Percentiles rank a stretch among this genome's conserved stretches.
phyloP scores from a whole-genome alignment of 2,329 filamentous ascomycete genomes.

The Cryphonectria radicalis region DNA sequence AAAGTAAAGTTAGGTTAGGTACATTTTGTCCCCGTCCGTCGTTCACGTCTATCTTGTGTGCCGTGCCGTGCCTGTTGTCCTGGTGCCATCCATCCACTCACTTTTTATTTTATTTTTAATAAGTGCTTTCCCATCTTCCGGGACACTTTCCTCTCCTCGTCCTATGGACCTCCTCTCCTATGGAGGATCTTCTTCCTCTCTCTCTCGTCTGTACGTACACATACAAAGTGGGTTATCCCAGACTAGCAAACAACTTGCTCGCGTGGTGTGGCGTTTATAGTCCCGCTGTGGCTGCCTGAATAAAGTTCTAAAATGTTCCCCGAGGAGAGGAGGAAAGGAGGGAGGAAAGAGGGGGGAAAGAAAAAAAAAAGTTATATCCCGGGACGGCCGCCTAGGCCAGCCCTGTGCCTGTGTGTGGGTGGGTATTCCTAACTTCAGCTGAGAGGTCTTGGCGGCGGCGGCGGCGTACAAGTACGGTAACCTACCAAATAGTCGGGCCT shows the following conservation, averaged over 20 bases:
- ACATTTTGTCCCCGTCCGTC: neutral
- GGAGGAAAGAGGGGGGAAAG: neutral
- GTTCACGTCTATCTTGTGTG: neutral
- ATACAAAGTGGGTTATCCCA: neutral
- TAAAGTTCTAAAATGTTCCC: neutral
- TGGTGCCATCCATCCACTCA: neutral
- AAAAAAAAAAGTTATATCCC: neutral
- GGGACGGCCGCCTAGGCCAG: slow-evolving; percentile 1
- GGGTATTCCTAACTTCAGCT: neutral
- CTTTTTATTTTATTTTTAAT: too few species aligned
- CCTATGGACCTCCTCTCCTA: neutral
- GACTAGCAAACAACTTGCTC: neutral
- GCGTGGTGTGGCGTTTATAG: neutral
- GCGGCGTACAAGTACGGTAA: neutral
- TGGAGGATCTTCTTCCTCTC: neutral
- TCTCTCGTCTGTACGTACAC: neutral
- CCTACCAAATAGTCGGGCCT: neutral
- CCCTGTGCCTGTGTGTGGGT: neutral
- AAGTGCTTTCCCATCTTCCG: neutral
- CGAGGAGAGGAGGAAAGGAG: neutral
- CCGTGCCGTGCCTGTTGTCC: neutral
- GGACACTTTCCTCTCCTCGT: too few species aligned
- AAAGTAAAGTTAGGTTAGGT: neutral
- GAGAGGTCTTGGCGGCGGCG: neutral
- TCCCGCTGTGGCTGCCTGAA: neutral